Conservation (phyloP, 768 basidiomycete genomes). For the Tricholoma sp. region DNA sequence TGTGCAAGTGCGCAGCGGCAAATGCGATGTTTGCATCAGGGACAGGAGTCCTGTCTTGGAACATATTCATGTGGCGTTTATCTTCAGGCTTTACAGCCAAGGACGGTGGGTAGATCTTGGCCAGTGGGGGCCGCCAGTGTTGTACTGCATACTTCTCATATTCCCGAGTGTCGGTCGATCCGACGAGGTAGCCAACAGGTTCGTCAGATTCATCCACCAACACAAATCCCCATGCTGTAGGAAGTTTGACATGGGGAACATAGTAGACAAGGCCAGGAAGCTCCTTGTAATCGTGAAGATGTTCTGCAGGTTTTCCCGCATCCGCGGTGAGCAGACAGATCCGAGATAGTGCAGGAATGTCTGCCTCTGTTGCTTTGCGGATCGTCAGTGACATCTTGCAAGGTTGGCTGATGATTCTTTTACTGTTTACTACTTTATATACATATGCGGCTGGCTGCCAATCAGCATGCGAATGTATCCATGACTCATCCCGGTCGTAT, state of each 20-base stretch:
- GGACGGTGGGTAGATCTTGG: constrained; percentile 45
- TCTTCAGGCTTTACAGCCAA: constrained; percentile 38
- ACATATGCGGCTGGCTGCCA: no score
- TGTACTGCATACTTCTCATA: constrained; percentile 52
- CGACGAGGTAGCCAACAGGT: constrained; percentile 70
- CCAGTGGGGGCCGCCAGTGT: constrained; percentile 65
- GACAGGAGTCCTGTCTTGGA: constrained; percentile 38
- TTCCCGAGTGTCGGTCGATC: constrained; percentile 59
- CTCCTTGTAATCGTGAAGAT: constrained; percentile 53
- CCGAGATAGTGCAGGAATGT: constrained; percentile 52
- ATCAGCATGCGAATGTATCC: no score
- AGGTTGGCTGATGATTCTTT: no score
- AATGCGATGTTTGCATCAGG: constrained; percentile 53
- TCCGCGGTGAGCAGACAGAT: constrained; percentile 75
- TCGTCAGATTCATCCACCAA: constrained; percentile 48
- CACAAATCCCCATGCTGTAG: constrained; percentile 71
- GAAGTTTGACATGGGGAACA: constrained; percentile 66
- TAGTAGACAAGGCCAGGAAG: constrained; percentile 71
- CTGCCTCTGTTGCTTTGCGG: constrained; percentile 50
- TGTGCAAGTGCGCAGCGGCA: constrained; percentile 72
- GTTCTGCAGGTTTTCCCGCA: constrained; percentile 62
- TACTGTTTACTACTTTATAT: no score
- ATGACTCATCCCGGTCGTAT: no score
- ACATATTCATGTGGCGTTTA: constrained; percentile 34
- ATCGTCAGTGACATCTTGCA: constrained; percentile 31